Percentiles rank a stretch among this genome's conserved stretches.
These are phyloP conservation scores for Globisporangium carolinianum DNA, from an alignment of 352 stramenopile species.

Conservation along the genomic window DNA sequence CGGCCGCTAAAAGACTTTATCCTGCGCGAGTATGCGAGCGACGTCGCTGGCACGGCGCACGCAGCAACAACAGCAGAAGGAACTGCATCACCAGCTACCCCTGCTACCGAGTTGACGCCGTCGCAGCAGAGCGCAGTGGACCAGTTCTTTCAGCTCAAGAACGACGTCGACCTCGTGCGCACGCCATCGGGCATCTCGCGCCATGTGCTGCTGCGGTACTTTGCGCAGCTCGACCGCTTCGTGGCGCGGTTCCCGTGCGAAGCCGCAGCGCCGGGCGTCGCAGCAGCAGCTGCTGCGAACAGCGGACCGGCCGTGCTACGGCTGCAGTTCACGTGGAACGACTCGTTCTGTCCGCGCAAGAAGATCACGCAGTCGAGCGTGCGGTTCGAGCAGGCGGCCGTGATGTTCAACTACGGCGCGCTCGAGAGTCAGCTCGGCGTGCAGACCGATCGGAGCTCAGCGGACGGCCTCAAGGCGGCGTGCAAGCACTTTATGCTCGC, in stretches of 20 bases:
- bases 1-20: constrained; percentile 65
- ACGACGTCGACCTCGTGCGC: constrained; percentile 64
- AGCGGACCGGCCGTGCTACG: constrained; percentile 17
- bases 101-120: constrained; percentile 4
- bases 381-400: constrained; percentile 66
- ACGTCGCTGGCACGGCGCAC: not conserved
- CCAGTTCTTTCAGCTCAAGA: constrained; percentile 49
- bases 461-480: constrained; percentile 74
- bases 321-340: constrained; percentile 87
- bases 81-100: not conserved
- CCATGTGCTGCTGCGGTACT: constrained; percentile 71
- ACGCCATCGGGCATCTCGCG: constrained; percentile 58
- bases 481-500: constrained; percentile 84
- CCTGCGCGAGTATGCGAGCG: constrained; percentile 52
- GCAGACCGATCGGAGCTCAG: constrained; percentile 62
- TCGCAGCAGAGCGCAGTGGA: constrained; percentile 29
- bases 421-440: constrained; percentile 79
- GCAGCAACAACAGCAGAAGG: too few species aligned
- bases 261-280: constrained; percentile 10
- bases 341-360: constrained; percentile 87
- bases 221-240: constrained; percentile 65
- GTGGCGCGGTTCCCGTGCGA: constrained; percentile 51
- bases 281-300: not conserved
- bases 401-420: constrained; percentile 87
- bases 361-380: constrained; percentile 61